Evolutionary conservation across 2,329 filamentous ascomycete genomes (phyloP).

Genomic region (Emergomyces pasteurianus): DNA sequence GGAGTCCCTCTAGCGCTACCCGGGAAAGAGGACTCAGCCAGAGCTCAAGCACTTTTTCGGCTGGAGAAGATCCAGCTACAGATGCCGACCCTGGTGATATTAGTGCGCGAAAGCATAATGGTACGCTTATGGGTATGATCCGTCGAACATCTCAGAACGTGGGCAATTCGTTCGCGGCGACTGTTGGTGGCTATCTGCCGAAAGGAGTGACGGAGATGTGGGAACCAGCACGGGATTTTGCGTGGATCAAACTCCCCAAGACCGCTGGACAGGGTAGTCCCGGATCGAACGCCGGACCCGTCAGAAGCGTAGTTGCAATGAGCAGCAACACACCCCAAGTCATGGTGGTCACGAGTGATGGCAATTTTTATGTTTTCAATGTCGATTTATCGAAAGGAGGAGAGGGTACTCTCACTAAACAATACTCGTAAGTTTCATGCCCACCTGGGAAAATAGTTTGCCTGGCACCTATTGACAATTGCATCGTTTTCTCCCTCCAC

Average conservation of each 20-base stretch:
- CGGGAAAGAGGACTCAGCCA: conserved; percentile 18
- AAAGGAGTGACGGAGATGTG: conserved; percentile 94
- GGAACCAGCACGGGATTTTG: conserved; percentile 91
- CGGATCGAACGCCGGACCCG: conserved; percentile 35
- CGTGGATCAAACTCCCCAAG: conserved; percentile 86
- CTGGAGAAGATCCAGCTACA: conserved; percentile 21
- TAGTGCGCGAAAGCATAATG: conserved; percentile 42
- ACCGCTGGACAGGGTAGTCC: conserved; percentile 26
- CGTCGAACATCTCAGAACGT: conserved; percentile 93
- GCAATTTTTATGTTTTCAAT: conserved; percentile 87
- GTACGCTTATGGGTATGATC: conserved; percentile 79
- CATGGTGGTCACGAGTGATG: conserved; percentile 96
- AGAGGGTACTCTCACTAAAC: conserved; percentile 80
- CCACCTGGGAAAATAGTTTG: neutral
- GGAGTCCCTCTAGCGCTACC: neutral
- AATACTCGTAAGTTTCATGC: conserved; percentile 67
- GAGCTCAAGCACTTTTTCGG: conserved; percentile 16
- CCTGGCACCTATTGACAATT: neutral
- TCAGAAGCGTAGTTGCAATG: conserved; percentile 93
- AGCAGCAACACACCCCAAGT: conserved; percentile 88
- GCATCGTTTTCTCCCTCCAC: neutral
- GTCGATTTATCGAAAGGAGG: conserved; percentile 92
- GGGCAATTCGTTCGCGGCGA: conserved; percentile 74
- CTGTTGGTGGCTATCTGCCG: conserved; percentile 83
- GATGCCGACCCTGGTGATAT: conserved; percentile 24